These are phyloP conservation scores for Oryza meyeriana DNA, from an alignment of 176 grass and related monocot genomes.

Conservation along the genomic window DNA sequence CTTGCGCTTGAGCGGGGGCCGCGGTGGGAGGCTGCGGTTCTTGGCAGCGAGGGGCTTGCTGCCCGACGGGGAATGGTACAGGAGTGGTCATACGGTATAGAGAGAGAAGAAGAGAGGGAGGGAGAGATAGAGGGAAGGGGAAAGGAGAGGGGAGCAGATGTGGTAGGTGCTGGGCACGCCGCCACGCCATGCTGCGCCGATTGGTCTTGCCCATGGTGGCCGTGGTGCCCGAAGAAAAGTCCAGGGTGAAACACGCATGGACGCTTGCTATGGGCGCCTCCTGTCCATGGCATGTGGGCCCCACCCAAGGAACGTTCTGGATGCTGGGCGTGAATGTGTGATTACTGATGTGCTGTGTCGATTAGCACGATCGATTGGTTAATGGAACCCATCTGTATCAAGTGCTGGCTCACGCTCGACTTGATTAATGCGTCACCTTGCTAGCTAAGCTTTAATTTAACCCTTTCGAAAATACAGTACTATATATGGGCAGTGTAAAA, in stretches of 20 bases:
- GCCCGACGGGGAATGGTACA: conserved; percentile 14
- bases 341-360: background rate
- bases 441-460: background rate
- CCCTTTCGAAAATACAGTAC: background rate
- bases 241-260: background rate
- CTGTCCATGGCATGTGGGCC: background rate
- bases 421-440: background rate
- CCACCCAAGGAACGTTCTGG: background rate
- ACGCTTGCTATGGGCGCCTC: background rate
- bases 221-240: conserved; percentile 33
- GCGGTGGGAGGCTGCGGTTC: conserved; percentile 40
- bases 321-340: background rate
- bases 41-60: conserved; percentile 37
- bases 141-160: too few relatives aligned
- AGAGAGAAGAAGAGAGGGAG: too few relatives aligned
- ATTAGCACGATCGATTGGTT: background rate
- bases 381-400: background rate
- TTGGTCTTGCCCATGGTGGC: conserved; percentile 42
- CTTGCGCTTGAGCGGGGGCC: conserved; percentile 52
- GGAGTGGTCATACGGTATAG: conserved; percentile 24
- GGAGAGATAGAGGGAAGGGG: too few relatives aligned
- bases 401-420: background rate
- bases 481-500: background rate
- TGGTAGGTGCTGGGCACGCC: conserved; percentile 1
- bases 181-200: conserved; percentile 12